Evolutionary conservation across 2,329 filamentous ascomycete genomes (phyloP).

Genomic region (Aspergillus sp.): DNA sequence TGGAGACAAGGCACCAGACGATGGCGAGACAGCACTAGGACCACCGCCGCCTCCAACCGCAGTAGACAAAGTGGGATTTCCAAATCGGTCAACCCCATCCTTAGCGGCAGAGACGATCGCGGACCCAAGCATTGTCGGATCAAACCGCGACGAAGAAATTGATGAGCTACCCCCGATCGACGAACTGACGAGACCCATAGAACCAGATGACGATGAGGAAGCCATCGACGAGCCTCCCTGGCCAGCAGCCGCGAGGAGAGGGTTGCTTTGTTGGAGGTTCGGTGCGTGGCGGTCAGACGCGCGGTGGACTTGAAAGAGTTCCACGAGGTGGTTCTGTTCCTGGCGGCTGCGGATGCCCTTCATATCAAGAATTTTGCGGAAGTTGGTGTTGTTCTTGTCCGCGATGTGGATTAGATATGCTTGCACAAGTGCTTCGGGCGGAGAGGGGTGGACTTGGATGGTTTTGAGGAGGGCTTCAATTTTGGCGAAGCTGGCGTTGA

Average conservation of each 20-base stretch:
- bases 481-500: conserved; percentile 73
- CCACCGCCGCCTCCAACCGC: conserved; percentile 24
- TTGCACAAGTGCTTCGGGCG: conserved; percentile 88
- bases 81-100: conserved; percentile 72
- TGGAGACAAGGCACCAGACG: conserved; percentile 15
- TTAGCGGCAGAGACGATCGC: conserved; percentile 80
- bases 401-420: conserved; percentile 96
- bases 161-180: too few species aligned
- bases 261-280: conserved; percentile 60
- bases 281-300: conserved; percentile 54
- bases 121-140: conserved; percentile 73
- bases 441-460: conserved; percentile 82
- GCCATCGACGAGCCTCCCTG: conserved; percentile 37
- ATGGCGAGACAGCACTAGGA: conserved; percentile 11
- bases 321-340: conserved; percentile 74
- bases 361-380: conserved; percentile 89
- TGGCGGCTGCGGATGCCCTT: conserved; percentile 76
- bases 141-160: conserved; percentile 55
- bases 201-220: conserved; percentile 22
- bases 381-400: conserved; percentile 88
- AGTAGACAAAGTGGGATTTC: conserved; percentile 43
- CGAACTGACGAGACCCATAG: conserved; percentile 9
- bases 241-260: conserved; percentile 54
- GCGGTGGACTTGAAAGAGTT: conserved; percentile 84
- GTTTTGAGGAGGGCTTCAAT: conserved; percentile 93